These are phyloP conservation scores for Zygotorulaspora danielsina DNA, from an alignment of 805 yeast genomes.

Conservation along the genomic window DNA sequence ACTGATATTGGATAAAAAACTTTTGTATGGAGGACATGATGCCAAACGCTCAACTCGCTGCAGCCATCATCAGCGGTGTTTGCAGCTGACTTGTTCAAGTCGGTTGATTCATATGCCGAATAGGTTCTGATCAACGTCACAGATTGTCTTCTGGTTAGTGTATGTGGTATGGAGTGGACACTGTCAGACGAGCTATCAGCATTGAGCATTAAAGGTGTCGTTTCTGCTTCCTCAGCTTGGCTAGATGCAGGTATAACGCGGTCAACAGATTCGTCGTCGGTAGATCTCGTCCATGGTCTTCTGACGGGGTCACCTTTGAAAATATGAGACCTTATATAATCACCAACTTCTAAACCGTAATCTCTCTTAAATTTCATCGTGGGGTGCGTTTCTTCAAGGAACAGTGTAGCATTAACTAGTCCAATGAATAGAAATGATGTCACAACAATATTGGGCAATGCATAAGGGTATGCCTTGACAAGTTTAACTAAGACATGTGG, in stretches of 20 bases:
- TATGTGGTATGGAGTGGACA: slow-evolving; percentile 24
- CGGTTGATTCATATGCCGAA: slow-evolving; percentile 33
- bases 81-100: slow-evolving; percentile 17
- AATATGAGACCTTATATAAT: slow-evolving; percentile 22
- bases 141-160: slow-evolving; percentile 35
- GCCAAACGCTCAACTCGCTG: slow-evolving; percentile 23
- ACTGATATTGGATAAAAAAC: slow-evolving; percentile 37
- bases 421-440: slow-evolving; percentile 38
- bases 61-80: slow-evolving; percentile 17
- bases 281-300: slow-evolving; percentile 29
- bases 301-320: slow-evolving; percentile 20
- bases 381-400: slow-evolving; percentile 52
- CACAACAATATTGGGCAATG: slow-evolving; percentile 50
- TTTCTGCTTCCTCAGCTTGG: slow-evolving; percentile 9
- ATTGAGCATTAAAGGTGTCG: slow-evolving; percentile 15
- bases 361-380: slow-evolving; percentile 40
- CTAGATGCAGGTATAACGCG: background rate
- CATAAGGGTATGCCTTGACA: slow-evolving; percentile 44
- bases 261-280: background rate
- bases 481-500: slow-evolving; percentile 26
- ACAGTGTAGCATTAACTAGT: slow-evolving; percentile 40
- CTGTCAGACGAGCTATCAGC: slow-evolving; percentile 20
- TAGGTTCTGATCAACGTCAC: slow-evolving; percentile 33
- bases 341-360: slow-evolving; percentile 45
- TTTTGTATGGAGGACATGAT: slow-evolving; percentile 30